Percentiles rank a stretch among this genome's conserved stretches.
phyloP scores from a whole-genome alignment of 768 basidiomycete genomes.

The Kwoniella heveanensis region DNA sequence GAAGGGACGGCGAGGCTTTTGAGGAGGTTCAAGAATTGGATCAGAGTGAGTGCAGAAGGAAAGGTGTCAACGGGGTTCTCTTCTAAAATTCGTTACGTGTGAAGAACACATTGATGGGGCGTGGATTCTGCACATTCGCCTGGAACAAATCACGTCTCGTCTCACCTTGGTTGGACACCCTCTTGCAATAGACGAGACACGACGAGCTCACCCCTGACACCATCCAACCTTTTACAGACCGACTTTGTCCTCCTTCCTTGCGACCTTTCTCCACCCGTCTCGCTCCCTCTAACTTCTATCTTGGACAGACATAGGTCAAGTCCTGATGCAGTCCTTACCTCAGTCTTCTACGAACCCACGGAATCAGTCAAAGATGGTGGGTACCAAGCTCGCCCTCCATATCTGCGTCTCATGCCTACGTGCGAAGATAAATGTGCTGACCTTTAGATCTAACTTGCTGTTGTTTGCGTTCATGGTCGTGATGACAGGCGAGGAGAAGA shows the following conservation, averaged over 20 bases:
- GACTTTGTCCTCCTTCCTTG: slow-evolving; percentile 91
- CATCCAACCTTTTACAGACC: slow-evolving; percentile 55
- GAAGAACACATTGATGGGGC: too few relatives aligned
- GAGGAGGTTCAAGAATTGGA: slow-evolving; percentile 72
- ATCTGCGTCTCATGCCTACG: too few relatives aligned
- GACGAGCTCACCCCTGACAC: too few relatives aligned
- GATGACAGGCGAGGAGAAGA: slow-evolving; percentile 40
- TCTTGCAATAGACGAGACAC: too few relatives aligned
- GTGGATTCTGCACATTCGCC: too few relatives aligned
- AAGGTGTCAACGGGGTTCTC: not conserved
- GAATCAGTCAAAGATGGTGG: slow-evolving; percentile 52
- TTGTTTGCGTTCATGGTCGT: too few relatives aligned
- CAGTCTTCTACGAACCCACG: slow-evolving; percentile 54
- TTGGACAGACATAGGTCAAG: slow-evolving; percentile 74
- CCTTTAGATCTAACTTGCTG: too few relatives aligned
- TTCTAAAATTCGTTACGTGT: too few relatives aligned
- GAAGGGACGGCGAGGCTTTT: slow-evolving; percentile 60
- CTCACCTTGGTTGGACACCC: too few relatives aligned
- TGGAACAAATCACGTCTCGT: too few relatives aligned
- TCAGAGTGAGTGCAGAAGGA: slow-evolving; percentile 63
- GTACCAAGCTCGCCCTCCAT: too few relatives aligned
- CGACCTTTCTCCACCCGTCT: slow-evolving; percentile 79
- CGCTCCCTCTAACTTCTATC: slow-evolving; percentile 68
- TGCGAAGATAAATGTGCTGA: too few relatives aligned
- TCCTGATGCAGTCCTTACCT: slow-evolving; percentile 48